These are phyloP conservation scores for Skeletonema potamos DNA, from an alignment of 108 stramenopile species.

Conservation along the genomic window DNA sequence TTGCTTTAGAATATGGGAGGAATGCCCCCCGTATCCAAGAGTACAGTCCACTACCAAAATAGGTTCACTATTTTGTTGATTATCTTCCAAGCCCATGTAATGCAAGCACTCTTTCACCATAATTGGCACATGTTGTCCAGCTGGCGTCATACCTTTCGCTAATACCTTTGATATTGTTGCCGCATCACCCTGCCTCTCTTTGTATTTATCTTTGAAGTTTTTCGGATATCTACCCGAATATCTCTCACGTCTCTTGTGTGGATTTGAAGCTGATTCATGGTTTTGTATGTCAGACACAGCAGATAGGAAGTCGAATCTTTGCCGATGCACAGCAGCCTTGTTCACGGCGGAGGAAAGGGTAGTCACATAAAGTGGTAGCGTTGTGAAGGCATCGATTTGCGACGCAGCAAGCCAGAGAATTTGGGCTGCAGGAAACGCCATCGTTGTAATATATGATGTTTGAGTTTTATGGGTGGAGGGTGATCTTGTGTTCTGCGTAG, in stretches of 20 bases:
- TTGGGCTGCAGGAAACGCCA: background rate
- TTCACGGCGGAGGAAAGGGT: background rate
- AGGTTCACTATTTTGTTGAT: background rate
- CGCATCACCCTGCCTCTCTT: background rate
- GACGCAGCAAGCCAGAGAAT: background rate
- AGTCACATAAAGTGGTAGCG: background rate
- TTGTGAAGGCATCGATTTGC: background rate
- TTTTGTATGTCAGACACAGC: background rate
- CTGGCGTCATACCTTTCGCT: background rate
- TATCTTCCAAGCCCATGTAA: background rate
- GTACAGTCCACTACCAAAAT: constrained; percentile 13
- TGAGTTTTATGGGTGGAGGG: too few relatives aligned
- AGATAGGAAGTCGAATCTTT: background rate
- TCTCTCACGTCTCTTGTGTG: background rate
- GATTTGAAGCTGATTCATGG: background rate
- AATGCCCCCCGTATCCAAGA: constrained; percentile 19
- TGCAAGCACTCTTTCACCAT: background rate
- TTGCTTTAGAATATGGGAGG: background rate
- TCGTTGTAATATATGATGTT: too few relatives aligned
- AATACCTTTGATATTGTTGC: background rate
- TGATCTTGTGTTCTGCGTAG: too few relatives aligned
- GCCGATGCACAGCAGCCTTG: background rate
- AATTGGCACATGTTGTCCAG: background rate
- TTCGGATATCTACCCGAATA: background rate
- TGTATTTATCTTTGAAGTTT: background rate